Percentiles rank a stretch among this genome's conserved stretches.
phyloP scores from a whole-genome alignment of 495 filamentous ascomycete genomes.

The Hyaloscypha finlandica region DNA sequence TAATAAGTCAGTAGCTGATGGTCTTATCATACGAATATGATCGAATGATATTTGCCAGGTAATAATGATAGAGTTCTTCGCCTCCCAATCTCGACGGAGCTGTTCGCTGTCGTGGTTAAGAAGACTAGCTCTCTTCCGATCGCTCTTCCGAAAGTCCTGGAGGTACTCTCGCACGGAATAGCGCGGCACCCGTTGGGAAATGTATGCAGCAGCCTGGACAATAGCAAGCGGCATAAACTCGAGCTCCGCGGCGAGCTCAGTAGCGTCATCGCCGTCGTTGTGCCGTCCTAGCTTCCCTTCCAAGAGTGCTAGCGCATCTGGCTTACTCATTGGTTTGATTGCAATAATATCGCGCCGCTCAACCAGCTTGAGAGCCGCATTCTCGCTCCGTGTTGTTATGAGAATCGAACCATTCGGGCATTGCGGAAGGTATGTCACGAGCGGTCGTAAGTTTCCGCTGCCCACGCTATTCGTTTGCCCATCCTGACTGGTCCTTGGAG shows the following conservation, averaged over 20 bases:
- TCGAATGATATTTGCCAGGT: constrained; percentile 52
- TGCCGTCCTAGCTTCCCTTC: constrained; percentile 36
- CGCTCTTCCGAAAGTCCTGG: constrained; percentile 38
- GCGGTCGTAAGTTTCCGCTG: neutral
- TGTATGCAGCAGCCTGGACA: constrained; percentile 32
- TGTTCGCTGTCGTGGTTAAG: constrained; percentile 39
- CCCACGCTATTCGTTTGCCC: neutral
- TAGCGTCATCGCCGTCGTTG: constrained; percentile 14
- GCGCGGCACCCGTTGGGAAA: constrained; percentile 32
- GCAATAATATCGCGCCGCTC: constrained; percentile 40
- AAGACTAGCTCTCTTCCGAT: constrained; percentile 37
- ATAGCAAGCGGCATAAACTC: constrained; percentile 1
- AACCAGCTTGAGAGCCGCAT: constrained; percentile 33
- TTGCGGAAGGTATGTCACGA: constrained; percentile 30
- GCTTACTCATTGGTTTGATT: constrained; percentile 39
- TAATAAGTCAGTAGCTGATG: constrained; percentile 37
- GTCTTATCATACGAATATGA: constrained; percentile 35
- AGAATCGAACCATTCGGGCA: constrained; percentile 38
- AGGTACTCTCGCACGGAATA: constrained; percentile 38
- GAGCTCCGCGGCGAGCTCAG: constrained; percentile 33
- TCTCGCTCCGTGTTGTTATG: constrained; percentile 40
- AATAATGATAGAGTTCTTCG: neutral
- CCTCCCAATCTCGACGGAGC: constrained; percentile 40
- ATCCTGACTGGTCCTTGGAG: constrained; percentile 12
- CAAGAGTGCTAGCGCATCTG: constrained; percentile 39